phyloP scores from a whole-genome alignment of 2,329 filamentous ascomycete genomes.

The Cordyceps tenuipes region DNA sequence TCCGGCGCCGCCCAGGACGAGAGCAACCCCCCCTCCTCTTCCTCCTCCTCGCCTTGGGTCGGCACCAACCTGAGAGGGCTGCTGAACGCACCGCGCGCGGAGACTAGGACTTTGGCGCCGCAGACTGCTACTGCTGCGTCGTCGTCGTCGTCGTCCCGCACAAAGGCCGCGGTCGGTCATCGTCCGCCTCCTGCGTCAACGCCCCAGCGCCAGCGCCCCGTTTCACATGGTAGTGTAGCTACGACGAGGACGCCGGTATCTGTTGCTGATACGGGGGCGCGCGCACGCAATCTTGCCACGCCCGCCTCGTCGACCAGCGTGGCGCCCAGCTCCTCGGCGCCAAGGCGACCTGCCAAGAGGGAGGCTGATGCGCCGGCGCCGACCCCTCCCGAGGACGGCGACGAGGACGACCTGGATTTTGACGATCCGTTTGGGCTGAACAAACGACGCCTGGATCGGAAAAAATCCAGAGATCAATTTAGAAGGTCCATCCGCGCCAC shows the following conservation, averaged over 20 bases:
- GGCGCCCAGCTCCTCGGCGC: not conserved
- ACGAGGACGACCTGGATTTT: slow-evolving; percentile 17
- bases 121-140: not conserved
- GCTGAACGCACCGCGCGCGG: slow-evolving; percentile 33
- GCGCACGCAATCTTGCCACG: slow-evolving; percentile 1
- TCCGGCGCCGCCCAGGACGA: not conserved
- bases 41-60: slow-evolving; percentile 18
- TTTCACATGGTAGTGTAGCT: not conserved
- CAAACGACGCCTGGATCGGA: slow-evolving; percentile 22
- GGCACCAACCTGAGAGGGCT: slow-evolving; percentile 32
- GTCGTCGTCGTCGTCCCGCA: not conserved
- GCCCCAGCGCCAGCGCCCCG: not conserved
- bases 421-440: slow-evolving; percentile 29
- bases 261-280: not conserved
- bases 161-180: slow-evolving; percentile 15
- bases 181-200: not conserved
- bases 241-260: not conserved
- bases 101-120: slow-evolving; percentile 11
- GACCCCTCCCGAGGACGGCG: too few relatives aligned
- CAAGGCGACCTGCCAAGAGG: slow-evolving; percentile 1
- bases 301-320: not conserved
- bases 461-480: slow-evolving; percentile 23
- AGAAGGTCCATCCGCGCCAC: slow-evolving; percentile 15
- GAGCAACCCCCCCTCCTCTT: slow-evolving; percentile 15
- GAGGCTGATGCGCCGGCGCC: not conserved